These are phyloP conservation scores for Panicum hallii DNA, from an alignment of 202 grass and related monocot species.

Conservation along the genomic window DNA sequence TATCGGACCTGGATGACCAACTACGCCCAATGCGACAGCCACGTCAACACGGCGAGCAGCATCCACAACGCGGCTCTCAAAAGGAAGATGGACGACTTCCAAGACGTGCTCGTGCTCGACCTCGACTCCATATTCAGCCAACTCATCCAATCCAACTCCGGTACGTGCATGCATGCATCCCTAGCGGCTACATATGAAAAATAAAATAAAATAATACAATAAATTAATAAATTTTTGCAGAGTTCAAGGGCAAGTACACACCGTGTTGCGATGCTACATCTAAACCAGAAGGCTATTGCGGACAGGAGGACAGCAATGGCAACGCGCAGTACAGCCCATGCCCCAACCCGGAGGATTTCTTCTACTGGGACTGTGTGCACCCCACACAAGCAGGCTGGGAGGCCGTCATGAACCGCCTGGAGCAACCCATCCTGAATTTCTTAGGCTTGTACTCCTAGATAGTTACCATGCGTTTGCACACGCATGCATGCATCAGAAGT, in stretches of 20 bases:
- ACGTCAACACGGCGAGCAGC: neutral
- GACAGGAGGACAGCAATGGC: neutral
- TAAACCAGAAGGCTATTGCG: neutral
- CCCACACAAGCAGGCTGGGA: neutral
- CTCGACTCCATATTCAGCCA: constrained; percentile 49
- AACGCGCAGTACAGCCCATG: neutral
- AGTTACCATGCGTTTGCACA: too few species aligned
- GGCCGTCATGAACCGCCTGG: neutral
- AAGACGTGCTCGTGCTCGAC: constrained; percentile 42
- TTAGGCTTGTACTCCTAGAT: too few species aligned
- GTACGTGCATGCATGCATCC: too few species aligned
- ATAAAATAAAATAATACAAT: too few species aligned
- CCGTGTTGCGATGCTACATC: neutral
- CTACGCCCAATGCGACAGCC: neutral
- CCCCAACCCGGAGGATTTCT: neutral
- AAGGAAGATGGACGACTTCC: neutral
- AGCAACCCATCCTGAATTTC: neutral
- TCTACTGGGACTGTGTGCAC: neutral
- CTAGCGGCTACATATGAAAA: too few species aligned
- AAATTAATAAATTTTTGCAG: too few species aligned
- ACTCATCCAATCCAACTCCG: neutral
- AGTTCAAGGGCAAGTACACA: neutral
- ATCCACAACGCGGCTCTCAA: neutral
- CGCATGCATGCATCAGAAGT: too few species aligned
- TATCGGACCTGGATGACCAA: neutral